Base-by-base conservation (phyloP, 352 stramenopile species). In the Globisporangium megalacanthum region DNA sequence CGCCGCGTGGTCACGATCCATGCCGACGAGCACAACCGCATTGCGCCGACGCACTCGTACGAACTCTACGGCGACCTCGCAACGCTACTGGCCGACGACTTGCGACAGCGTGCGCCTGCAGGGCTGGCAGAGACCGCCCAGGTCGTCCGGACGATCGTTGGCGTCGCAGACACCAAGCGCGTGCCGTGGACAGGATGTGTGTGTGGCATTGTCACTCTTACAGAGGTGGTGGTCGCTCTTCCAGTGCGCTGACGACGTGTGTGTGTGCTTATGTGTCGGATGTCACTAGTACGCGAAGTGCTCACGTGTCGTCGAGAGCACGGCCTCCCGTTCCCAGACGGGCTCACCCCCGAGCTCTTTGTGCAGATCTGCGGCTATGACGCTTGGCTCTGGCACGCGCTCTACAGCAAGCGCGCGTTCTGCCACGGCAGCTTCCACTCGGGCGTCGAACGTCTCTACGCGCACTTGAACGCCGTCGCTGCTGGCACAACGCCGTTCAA, bases 131-230 rank as follows among this genome's bases (percentile, higher is more conserved):
- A 86, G 31, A 68, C 66, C 0, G 67, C 69, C 1, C 65, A 73
- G 31, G 68, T 65, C 15, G 72, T 91, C 39, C 78, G 73, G n/a
- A 29, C 65, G 36, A 53, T 84, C 11, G 72, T 83, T 25, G 77
- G 74, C 6, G 58, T 88, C 0, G 33, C 50, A 1, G 56, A 64
- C 14, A 64, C 55, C 29, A 67, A 76, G 15, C 64, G 63, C 4
- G 72, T 93, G 2, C 68, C 79, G 4, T 93, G 83, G 83, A 88
- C 81, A 19, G 76, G 66, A 55, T 66, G 83, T 93, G 60, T 53
- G 77, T 81, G 7, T 14, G 9, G 35, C 37, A 19, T 29, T 45
- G 14, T 0, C 44, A 14, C 17, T 41, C 15, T 56, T 45, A 19
- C 13, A 17, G 51, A 17, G 17, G 11, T 5, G 10, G 14, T 35